Percentiles rank a stretch among this genome's conserved stretches.
These are phyloP conservation scores for Monosporozyma unispora DNA, from an alignment of 805 yeast species.

Conservation along the genomic window DNA sequence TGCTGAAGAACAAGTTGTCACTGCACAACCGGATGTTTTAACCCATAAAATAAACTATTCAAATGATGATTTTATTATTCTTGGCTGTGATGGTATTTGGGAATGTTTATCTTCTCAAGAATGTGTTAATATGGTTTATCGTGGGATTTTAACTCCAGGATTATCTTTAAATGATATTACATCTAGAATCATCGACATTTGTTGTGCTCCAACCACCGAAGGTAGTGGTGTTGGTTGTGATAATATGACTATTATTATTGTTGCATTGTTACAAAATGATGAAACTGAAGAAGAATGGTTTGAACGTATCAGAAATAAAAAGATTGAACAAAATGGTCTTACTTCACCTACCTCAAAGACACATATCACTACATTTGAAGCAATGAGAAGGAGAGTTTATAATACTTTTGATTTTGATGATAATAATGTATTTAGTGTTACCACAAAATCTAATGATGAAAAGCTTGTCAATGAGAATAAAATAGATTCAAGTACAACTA, in stretches of 20 bases:
- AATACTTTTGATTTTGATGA: constrained; percentile 43
- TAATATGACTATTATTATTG: constrained; percentile 89
- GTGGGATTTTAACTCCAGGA: constrained; percentile 68
- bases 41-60: constrained; percentile 56
- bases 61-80: constrained; percentile 78
- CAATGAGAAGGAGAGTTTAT: constrained; percentile 40
- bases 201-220: constrained; percentile 88
- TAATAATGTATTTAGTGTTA: constrained; percentile 28
- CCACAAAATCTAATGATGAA: constrained; percentile 18
- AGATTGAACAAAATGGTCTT: constrained; percentile 26
- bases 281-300: constrained; percentile 56
- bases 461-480: constrained; percentile 12
- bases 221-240: constrained; percentile 97
- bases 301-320: constrained; percentile 41
- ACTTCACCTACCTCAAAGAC: constrained; percentile 12
- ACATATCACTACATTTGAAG: constrained; percentile 28
- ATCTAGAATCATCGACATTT: constrained; percentile 85
- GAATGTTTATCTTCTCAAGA: constrained; percentile 91
- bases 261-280: constrained; percentile 54
- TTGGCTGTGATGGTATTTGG: constrained; percentile 99
- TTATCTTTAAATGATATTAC: constrained; percentile 59
- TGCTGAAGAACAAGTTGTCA: constrained; percentile 93
- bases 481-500: constrained; percentile 1
- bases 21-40: constrained; percentile 85
- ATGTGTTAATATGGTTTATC: constrained; percentile 86